Conservation (phyloP, 768 basidiomycete species). For the Amanita pseudoporphyria region DNA sequence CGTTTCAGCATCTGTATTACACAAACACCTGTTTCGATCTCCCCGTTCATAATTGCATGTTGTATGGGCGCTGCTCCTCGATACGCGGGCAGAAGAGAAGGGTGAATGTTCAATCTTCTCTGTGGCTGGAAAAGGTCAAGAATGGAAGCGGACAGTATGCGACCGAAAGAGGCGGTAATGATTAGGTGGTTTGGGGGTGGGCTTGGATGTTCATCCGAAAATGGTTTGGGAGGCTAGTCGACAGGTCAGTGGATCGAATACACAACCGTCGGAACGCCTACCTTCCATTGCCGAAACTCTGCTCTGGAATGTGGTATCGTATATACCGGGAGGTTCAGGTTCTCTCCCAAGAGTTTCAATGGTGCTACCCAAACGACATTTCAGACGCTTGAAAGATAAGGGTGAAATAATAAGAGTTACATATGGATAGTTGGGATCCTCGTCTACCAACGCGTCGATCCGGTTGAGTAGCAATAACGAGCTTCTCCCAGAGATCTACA, state of each 20-base stretch:
- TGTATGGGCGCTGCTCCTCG: slow-evolving; percentile 93
- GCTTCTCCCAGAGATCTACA: slow-evolving; percentile 67
- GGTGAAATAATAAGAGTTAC: slow-evolving; percentile 30
- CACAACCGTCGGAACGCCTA: slow-evolving; percentile 18
- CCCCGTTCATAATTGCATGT: slow-evolving; percentile 62
- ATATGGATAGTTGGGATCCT: slow-evolving; percentile 43
- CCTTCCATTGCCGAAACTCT: slow-evolving; percentile 60
- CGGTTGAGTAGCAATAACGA: slow-evolving; percentile 65
- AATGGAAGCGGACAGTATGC: slow-evolving; percentile 59
- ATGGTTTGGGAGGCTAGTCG: slow-evolving; percentile 31
- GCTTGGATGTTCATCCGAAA: slow-evolving; percentile 12
- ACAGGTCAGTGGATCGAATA: background rate
- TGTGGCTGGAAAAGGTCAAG: slow-evolving; percentile 50
- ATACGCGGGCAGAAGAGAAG: slow-evolving; percentile 77
- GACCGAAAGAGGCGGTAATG: slow-evolving; percentile 86
- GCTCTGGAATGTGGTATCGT: slow-evolving; percentile 49
- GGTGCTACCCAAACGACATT: slow-evolving; percentile 42
- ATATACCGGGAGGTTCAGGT: slow-evolving; percentile 43
- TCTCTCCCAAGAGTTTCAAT: slow-evolving; percentile 48
- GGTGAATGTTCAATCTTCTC: slow-evolving; percentile 78
- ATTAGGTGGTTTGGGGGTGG: slow-evolving; percentile 42
- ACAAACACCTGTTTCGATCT: slow-evolving; percentile 66
- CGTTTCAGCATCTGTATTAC: slow-evolving; percentile 68
- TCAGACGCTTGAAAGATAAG: slow-evolving; percentile 2
- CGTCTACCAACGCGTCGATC: slow-evolving; percentile 57